phyloP scores from a whole-genome alignment of 495 filamentous ascomycete genomes.

The Lasiosphaeria hispida region DNA sequence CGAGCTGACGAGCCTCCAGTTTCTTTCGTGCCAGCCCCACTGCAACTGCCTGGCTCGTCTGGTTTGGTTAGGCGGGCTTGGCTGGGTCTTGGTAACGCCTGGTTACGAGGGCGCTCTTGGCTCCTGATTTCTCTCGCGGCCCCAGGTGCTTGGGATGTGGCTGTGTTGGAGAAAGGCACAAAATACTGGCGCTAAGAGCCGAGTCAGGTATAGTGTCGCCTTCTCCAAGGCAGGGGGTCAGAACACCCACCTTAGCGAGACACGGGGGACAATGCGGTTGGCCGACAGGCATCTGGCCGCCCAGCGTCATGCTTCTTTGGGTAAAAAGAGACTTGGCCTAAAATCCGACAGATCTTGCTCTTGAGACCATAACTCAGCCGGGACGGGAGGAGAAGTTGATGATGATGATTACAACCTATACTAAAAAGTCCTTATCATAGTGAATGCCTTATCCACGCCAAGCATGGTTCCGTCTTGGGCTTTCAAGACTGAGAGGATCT shows the following conservation, averaged over 20 bases:
- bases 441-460: no score
- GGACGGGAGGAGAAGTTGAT: not conserved
- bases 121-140: no score
- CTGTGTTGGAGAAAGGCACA: not conserved
- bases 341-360: not conserved
- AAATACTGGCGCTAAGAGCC: not conserved
- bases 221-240: not conserved
- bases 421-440: no score
- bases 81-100: no score
- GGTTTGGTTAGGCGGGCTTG: no score
- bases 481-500: no score
- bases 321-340: not conserved
- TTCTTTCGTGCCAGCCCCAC: no score
- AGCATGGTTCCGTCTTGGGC: no score
- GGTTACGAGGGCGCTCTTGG: no score
- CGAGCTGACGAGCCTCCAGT: no score
- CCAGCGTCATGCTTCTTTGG: not conserved
- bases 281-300: not conserved
- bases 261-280: not conserved
- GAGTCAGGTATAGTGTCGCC: not conserved
- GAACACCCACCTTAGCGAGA: not conserved
- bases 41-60: no score
- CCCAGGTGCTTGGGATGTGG: not conserved
- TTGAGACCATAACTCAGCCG: not conserved
- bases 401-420: not conserved